Base-by-base conservation (phyloP, 176 grass and related monocot species). In the Triticum monococcum region DNA sequence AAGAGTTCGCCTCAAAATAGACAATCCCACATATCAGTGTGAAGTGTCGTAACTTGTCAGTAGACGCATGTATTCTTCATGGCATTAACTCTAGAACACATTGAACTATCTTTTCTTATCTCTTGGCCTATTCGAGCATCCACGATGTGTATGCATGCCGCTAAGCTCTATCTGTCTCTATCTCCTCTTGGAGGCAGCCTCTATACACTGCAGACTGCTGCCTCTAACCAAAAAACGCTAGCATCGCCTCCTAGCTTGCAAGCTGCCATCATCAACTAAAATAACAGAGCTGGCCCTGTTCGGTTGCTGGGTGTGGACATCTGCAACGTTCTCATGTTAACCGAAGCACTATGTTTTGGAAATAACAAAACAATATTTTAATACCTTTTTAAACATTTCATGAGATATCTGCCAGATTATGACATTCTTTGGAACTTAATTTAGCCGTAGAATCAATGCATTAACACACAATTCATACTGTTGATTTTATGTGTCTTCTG, bases 371-470 rank as follows among this genome's bases (percentile, higher is more conserved):
- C 3, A 17, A 63, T 79, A 85, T 71, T 18, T 41, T 12, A 26
- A 85, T 76, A 40, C 57, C 37, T 17, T 45, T 26, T 23, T 36
- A 32, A 23, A 71, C 5, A 33, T 78, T 37, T 38, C 23, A 68
- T 67, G 28, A 66, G 22, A 50, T 80, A 79, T 80, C 61, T 32
- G 48, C 20, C 31, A 80, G 63, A 68, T 38, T 67, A 63, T 43
- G 35, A 5, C 66, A 12, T 56, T n/a, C 33, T 54, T 48, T 68
- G 40, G 76, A 77, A 65, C 4, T 18, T 64, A 83, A 60, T 14
- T 30, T 77, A 20, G 23, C 61, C 23, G 23, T 68, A 77, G 2
- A 41, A 33, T 79, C 12, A 20, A 64, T 40, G 12, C 1, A 74
- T 13, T 26, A 18, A 0, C n/a, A 45, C 78, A 61, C 24, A 69